Base-by-base conservation (phyloP, 2,329 filamentous ascomycete species). In the Calcarisporium arbuscula region DNA sequence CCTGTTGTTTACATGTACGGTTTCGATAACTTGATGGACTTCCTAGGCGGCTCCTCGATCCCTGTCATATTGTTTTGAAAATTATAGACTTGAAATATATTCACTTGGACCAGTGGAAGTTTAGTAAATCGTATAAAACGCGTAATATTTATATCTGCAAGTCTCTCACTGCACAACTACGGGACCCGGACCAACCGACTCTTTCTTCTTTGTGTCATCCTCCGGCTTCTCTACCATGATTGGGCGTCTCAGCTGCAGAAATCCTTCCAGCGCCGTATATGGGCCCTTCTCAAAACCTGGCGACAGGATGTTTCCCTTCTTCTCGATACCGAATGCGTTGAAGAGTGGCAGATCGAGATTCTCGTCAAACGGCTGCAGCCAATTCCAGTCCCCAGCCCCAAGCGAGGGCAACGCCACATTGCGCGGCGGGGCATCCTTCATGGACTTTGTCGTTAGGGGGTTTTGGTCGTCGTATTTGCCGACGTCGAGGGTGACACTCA, bases 401-500 rank as follows among this genome's bases (percentile, higher is more conserved):
- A 38, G 20, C 9, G 19, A 15, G 2, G 36, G 36, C 20, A 38
- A 12, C 5, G 17, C 12, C 14, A 38, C 22, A 17, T 38, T 21
- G 8, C 30, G 18, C 5, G 9, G 19, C 7, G 36, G 36, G 10
- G 14, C 14, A 25, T 33, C 31, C 10, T 17, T 12, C 3, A 17
- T 17, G 17, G 23, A 25, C 16, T 26, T 18, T 6, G 14, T 33
- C 3, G 37, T 39, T 26, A 39, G 14, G 6, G 26, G 25, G 19
- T 39, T 15, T 6, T 11, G 9, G 9, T 19, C 4, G 12, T 38
- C n/a, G 17, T 35, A 41, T 5, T n/a, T 18, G 3, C 31, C 31
- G 6, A 42, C 36, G 23, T 42, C 39, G 16, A 35, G 22, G 19
- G 36, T 36, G 16, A 41, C 3, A 4, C 31, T 41, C 19, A 61